A percentile compares a stretch with the other conserved stretches of the same genome.
phyloP scores from a whole-genome alignment of 2,329 filamentous ascomycete species.

The Colletotrichum tropicale region DNA sequence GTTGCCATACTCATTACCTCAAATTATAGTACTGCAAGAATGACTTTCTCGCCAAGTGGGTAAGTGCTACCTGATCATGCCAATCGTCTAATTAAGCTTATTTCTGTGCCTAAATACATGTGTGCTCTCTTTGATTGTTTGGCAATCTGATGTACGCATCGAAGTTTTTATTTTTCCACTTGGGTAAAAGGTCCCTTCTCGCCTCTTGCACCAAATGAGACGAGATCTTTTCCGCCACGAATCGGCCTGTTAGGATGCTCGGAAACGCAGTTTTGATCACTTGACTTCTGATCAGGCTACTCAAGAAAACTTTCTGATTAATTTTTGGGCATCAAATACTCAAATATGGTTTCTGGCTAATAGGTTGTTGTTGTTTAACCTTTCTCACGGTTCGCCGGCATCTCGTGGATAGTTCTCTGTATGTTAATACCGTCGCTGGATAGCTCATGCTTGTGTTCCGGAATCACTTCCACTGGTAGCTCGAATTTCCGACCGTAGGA shows the following conservation, averaged over 20 bases:
- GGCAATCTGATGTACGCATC: background rate
- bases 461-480: background rate
- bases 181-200: background rate
- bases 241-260: background rate
- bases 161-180: background rate
- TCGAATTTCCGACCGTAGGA: background rate
- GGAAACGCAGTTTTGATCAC: background rate
- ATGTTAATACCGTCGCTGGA: background rate
- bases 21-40: background rate
- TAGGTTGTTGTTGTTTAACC: background rate
- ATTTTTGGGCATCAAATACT: background rate
- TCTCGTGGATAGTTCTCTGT: background rate
- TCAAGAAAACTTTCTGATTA: background rate
- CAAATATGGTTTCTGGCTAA: background rate
- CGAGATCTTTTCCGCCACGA: background rate
- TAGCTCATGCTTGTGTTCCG: background rate
- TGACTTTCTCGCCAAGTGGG: background rate
- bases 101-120: background rate
- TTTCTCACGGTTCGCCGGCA: background rate
- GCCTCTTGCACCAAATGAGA: accelerated
- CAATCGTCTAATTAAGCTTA: background rate
- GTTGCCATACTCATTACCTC: background rate
- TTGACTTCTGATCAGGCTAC: background rate
- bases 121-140: background rate
- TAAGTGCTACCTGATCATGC: background rate